Evolutionary conservation across 2,329 filamentous ascomycete genomes (phyloP).

Genomic region (Cytospora leucostoma): DNA sequence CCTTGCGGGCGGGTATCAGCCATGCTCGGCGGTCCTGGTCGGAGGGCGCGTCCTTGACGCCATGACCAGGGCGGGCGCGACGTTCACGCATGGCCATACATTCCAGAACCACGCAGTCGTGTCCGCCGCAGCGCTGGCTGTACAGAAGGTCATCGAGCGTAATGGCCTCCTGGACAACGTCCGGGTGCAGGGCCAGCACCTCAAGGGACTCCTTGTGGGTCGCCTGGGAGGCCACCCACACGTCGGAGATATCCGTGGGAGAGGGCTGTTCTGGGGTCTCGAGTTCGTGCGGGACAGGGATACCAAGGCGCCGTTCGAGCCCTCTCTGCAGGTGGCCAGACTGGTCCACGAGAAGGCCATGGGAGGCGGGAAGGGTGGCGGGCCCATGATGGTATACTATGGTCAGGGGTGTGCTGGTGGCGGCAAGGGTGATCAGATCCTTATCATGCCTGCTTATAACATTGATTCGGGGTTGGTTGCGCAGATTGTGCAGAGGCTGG

Average conservation of each 20-base stretch:
- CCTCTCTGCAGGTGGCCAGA: constrained; percentile 26
- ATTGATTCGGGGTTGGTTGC: constrained; percentile 55
- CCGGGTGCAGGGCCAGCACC: constrained; percentile 49
- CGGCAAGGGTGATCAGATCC: constrained; percentile 62
- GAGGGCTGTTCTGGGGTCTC: constrained; percentile 59
- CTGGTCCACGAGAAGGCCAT: constrained; percentile 32
- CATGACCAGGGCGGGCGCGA: constrained; percentile 37
- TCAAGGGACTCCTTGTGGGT: constrained; percentile 47
- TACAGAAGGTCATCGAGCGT: constrained; percentile 59
- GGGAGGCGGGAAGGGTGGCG: constrained; percentile 36
- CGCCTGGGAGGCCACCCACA: constrained; percentile 46
- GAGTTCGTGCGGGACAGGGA: constrained; percentile 37
- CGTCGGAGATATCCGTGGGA: constrained; percentile 63
- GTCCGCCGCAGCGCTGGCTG: constrained; percentile 63
- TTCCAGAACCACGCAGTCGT: constrained; percentile 61
- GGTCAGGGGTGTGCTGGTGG: constrained; percentile 56
- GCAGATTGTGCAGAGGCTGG: constrained; percentile 52
- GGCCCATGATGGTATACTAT: constrained; percentile 59
- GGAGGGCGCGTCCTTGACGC: constrained; percentile 51
- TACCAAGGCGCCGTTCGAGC: constrained; percentile 31
- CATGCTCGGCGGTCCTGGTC: constrained; percentile 62
- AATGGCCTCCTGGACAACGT: constrained; percentile 63
- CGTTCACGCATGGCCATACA: constrained; percentile 59
- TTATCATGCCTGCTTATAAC: constrained; percentile 63
- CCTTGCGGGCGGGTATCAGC: constrained; percentile 63